Base-by-base conservation (phyloP, 495 filamentous ascomycete species). In the Lasiosphaeris hirsuta region DNA sequence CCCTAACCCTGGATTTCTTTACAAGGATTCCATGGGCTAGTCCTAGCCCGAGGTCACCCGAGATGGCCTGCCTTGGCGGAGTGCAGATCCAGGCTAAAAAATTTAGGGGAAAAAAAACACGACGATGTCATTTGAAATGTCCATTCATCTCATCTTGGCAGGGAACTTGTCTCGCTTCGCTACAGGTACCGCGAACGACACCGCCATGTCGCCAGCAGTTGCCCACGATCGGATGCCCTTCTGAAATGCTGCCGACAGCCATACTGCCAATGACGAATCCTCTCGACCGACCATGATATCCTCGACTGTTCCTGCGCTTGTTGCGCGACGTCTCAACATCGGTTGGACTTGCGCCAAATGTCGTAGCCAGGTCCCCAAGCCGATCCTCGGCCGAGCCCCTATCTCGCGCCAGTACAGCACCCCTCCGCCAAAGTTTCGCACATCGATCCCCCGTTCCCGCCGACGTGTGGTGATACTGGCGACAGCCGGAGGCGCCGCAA, bases 401-500 rank as follows among this genome's bases (percentile, higher is more conserved):
- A 15, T 65, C 30, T 48, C 64, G 15, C 62, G 69, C 36, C 70
- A 58, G 49, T 75, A 72, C 64, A 63, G 63, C 40, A 62, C 60
- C 10, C 53, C 65, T 7, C 40, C 47, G n/a, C 34, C 55, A 2
- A 33, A 39, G 48, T 45, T 33, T 4, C 10, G 58, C 7, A 56
- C 39, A 23, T 30, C 59, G 34, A 61, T 56, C 30, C 15, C 52
- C 7, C 58, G 53, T 46, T 42, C 59, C 2, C 58, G 56, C 10
- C 63, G 61, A 18, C 45, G 60, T 15, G 60, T 52, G 7, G 58
- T 68, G 5, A 41, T 75, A 7, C 49, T 69, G 3, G 67, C 68
- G 0, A 51, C 76, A 11, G 67, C 75, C 0, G 76, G 75, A 19
- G 74, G 85, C 10, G 77, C 81, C 1, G 78, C 81, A 13, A 79